These are phyloP conservation scores for Penicillium sp. DNA, from an alignment of 2,329 filamentous ascomycete species.

Conservation along the genomic window DNA sequence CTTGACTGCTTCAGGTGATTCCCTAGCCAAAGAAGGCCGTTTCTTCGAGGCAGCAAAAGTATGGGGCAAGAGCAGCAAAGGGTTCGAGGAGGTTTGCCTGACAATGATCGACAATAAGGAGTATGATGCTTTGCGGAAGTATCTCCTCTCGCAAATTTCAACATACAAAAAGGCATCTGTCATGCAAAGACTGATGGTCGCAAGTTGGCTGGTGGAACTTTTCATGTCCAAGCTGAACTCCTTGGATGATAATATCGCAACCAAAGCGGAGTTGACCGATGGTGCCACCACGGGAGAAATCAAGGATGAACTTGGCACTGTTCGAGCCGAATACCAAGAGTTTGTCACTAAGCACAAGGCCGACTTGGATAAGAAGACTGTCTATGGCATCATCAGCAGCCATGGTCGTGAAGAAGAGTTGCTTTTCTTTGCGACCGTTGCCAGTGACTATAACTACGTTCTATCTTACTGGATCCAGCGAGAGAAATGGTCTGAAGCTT, in stretches of 20 bases:
- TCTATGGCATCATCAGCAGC: slow-evolving; percentile 93
- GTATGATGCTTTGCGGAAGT: slow-evolving; percentile 86
- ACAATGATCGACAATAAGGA: slow-evolving; percentile 87
- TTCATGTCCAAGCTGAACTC: slow-evolving; percentile 98
- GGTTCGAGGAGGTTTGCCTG: slow-evolving; percentile 93
- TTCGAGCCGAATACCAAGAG: slow-evolving; percentile 80
- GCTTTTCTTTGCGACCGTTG: slow-evolving; percentile 82
- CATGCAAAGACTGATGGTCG: slow-evolving; percentile 96
- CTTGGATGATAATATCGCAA: slow-evolving; percentile 90
- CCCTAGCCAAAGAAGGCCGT: slow-evolving; percentile 76
- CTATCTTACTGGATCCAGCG: slow-evolving; percentile 96
- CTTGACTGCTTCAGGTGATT: slow-evolving; percentile 87
- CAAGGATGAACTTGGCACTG: slow-evolving; percentile 67
- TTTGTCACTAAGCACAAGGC: slow-evolving; percentile 83
- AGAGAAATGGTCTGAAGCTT: slow-evolving; percentile 84
- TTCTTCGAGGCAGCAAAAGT: slow-evolving; percentile 84
- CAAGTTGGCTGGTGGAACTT: slow-evolving; percentile 90
- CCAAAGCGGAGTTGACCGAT: slow-evolving; percentile 77
- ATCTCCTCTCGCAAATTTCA: slow-evolving; percentile 79
- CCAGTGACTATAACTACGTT: slow-evolving; percentile 93
- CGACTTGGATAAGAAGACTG: slow-evolving; percentile 87
- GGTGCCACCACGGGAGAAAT: slow-evolving; percentile 67
- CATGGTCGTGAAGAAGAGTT: slow-evolving; percentile 93
- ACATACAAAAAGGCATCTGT: slow-evolving; percentile 77
- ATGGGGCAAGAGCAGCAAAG: slow-evolving; percentile 93